Percentiles rank a stretch among this genome's conserved stretches.
Evolutionary conservation across 2,329 filamentous ascomycete species (phyloP).

Genomic region (Arthrobotrys sinensis): DNA sequence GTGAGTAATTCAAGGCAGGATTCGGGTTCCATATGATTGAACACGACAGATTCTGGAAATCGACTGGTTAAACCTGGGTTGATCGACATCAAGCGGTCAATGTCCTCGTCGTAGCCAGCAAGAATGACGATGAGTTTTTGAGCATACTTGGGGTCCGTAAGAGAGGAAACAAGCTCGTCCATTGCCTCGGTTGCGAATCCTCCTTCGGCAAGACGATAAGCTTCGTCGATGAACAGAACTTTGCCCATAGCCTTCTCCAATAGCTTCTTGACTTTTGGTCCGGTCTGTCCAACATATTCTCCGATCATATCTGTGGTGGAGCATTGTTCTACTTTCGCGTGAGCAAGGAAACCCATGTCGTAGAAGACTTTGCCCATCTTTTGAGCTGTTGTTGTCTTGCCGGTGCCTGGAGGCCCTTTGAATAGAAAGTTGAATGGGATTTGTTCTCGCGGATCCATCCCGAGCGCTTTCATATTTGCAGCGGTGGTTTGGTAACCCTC

Average conservation of each 20-base stretch:
- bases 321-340: constrained; percentile 70
- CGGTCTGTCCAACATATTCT: constrained; percentile 72
- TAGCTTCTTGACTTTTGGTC: constrained; percentile 74
- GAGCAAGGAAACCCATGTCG: constrained; percentile 71
- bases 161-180: constrained; percentile 72
- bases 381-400: constrained; percentile 62
- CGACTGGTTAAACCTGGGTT: constrained; percentile 77
- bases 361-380: constrained; percentile 70
- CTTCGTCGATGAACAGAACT: constrained; percentile 75
- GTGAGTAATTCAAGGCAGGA: constrained; percentile 70
- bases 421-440: constrained; percentile 80
- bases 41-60: constrained; percentile 76
- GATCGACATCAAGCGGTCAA: constrained; percentile 75
- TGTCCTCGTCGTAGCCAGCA: constrained; percentile 75
- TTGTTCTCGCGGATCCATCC: constrained; percentile 73
- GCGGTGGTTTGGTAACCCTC: constrained; percentile 73
- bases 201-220: constrained; percentile 71
- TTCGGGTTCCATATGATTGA: constrained; percentile 69
- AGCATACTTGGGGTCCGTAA: constrained; percentile 71
- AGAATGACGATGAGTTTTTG: constrained; percentile 73
- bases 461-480: constrained; percentile 71
- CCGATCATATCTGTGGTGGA: constrained; percentile 73
- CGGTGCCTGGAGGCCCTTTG: constrained; percentile 72
- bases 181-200: constrained; percentile 71
- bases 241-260: constrained; percentile 73